These are phyloP conservation scores for Penicillium sp. DNA, from an alignment of 2,329 filamentous ascomycete species.

Conservation along the genomic window DNA sequence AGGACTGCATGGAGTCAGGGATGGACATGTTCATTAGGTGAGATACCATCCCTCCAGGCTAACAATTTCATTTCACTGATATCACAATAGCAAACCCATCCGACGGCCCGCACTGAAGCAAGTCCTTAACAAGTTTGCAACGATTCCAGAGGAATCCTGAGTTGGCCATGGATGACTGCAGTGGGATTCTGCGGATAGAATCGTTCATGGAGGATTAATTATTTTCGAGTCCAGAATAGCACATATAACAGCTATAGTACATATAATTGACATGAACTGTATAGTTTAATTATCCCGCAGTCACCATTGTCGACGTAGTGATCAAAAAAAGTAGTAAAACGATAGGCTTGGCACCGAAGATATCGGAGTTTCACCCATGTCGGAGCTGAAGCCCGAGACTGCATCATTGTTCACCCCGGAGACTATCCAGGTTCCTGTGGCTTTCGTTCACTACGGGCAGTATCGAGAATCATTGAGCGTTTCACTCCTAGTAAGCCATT, in stretches of 20 bases:
- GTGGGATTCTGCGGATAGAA: background rate
- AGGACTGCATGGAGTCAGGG: constrained; percentile 80
- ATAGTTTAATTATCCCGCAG: background rate
- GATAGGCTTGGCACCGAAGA: background rate
- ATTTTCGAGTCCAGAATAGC: background rate
- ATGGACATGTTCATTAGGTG: constrained; percentile 82
- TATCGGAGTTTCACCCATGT: background rate
- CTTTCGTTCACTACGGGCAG: background rate
- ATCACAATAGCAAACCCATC: constrained; percentile 59
- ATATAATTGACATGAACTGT: background rate
- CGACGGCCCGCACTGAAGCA: constrained; percentile 81
- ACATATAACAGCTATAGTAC: background rate
- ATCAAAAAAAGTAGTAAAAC: background rate
- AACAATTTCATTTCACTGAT: background rate
- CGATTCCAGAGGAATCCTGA: constrained; percentile 68
- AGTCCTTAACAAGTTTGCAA: constrained; percentile 75
- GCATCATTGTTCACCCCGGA: background rate
- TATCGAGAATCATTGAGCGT: background rate
- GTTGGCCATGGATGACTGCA: background rate
- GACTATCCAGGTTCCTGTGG: background rate
- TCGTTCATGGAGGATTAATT: no score
- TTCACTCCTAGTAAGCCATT: background rate
- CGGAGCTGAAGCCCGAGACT: background rate
- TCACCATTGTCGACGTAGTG: background rate
- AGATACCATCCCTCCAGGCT: background rate